phyloP scores from a whole-genome alignment of 108 stramenopile genomes.

The Nitzschia sp. region DNA sequence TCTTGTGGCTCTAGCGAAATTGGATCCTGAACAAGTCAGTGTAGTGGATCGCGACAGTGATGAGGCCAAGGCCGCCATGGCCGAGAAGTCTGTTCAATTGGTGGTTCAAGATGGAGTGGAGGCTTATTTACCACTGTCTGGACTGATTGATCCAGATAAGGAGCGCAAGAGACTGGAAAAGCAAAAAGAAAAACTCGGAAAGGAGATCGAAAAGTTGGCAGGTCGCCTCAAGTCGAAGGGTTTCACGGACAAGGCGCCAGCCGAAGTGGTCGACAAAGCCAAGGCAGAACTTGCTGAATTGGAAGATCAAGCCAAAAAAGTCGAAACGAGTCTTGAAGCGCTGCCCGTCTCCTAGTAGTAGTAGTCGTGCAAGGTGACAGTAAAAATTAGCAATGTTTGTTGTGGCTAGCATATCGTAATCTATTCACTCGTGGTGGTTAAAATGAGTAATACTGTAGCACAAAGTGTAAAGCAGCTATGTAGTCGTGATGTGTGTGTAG shows the following conservation, averaged over 20 bases:
- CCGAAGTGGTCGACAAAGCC: conserved; percentile 82
- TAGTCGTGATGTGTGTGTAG: too few relatives aligned
- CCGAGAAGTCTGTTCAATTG: conserved; percentile 55
- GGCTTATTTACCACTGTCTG: conserved; percentile 82
- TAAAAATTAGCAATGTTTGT: too few relatives aligned
- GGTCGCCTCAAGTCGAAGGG: conserved; percentile 79
- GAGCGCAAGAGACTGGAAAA: conserved; percentile 75
- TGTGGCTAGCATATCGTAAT: too few relatives aligned
- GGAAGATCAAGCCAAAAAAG: conserved; percentile 81
- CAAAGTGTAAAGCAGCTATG: too few relatives aligned
- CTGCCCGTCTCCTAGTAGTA: conserved; percentile 12
- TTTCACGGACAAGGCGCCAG: conserved; percentile 87
- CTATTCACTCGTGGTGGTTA: too few relatives aligned
- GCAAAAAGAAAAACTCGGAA: conserved; percentile 76
- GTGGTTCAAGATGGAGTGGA: conserved; percentile 88
- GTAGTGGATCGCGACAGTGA: conserved; percentile 68
- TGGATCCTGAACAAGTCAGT: conserved; percentile 70
- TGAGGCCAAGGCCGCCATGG: conserved; percentile 57
- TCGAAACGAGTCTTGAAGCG: conserved; percentile 40
- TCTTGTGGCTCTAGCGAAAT: conserved; percentile 74
- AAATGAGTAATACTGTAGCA: too few relatives aligned
- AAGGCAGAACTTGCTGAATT: conserved; percentile 76
- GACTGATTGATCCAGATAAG: conserved; percentile 85
- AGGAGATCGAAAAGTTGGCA: conserved; percentile 76
- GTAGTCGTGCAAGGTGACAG: too few relatives aligned